Evolutionary conservation across 345 rosid species (phyloP), one percentile per base, ranked within the genome.

Genomic region (Melaleuca quinquenervia): DNA sequence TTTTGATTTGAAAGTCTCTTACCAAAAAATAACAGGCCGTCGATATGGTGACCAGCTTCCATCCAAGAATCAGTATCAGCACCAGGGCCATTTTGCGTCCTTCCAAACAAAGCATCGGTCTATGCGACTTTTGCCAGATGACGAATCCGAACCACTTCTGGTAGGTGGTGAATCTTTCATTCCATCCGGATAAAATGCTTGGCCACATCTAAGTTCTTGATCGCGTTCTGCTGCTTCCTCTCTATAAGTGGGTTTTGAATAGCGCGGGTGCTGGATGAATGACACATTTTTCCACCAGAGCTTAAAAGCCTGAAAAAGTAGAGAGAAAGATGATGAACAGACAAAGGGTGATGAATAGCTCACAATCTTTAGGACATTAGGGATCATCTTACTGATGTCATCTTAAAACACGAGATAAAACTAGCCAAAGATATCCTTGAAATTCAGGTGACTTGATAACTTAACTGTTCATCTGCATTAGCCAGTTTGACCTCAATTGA

Each of bases 81-180:
- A 88, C 98, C 98, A 97, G 44, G 99, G 99, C 98, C 98, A 95
- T 86, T 88, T 95, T 52, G 99, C 98, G 84, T 97, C 96, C 88
- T 94, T 92, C 99, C 99, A 97, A 49, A 90, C 91, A 91, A 96
- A 91, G 51, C 91, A 91, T 74, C 92, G 93, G 54, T 87, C 88
- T 55, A 87, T 87, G 70, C 20, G 18, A 87, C 82, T 85, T 55
- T 83, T 58, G 76, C 85, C 88, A 52, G 76, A 82, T 52, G 52
- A 74, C 60, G 50, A 52, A 84, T 58, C 84, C 0, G 84, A 76
- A 83, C 89, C 52, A 45, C 82, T 49, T 60, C 86, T 90, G 80
- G 82, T 91, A 82, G 70, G 55, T 14, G 44, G 88, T 48, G 60
- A 44, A 64, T 50, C 21, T 85, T 87, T 50, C 62, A 84, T 88